Evolutionary conservation across 2,329 filamentous ascomycete genomes (phyloP).

Genomic region (Pyricularia sp.): DNA sequence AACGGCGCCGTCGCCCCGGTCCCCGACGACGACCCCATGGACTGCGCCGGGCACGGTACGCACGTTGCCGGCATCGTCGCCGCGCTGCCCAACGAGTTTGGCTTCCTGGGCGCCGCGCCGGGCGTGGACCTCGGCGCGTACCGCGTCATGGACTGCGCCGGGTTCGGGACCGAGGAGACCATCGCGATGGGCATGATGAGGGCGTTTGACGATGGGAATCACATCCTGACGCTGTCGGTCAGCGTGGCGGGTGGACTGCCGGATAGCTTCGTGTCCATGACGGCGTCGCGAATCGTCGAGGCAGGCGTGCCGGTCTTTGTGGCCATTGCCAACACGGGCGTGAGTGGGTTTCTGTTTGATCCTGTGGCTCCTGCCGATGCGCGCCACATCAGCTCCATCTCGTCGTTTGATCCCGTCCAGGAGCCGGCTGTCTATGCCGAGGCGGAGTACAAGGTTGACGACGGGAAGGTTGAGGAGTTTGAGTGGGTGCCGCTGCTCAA

Average conservation of each 20-base stretch:
- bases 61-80: conserved; percentile 18
- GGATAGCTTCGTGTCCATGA: conserved; percentile 23
- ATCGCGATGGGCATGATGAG: conserved; percentile 24
- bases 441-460: background rate
- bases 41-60: conserved; percentile 15
- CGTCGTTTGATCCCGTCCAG: background rate
- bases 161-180: conserved; percentile 16
- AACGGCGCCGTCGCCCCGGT: background rate
- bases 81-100: conserved; percentile 8
- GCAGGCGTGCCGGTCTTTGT: conserved; percentile 26
- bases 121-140: conserved; percentile 14
- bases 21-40: conserved; percentile 15
- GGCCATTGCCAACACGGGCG: conserved; percentile 8
- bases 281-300: conserved; percentile 28
- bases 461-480: background rate
- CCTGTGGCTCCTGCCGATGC: background rate
- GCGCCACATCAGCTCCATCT: background rate
- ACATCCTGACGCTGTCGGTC: conserved; percentile 26
- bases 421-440: background rate
- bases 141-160: conserved; percentile 14
- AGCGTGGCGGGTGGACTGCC: conserved; percentile 12
- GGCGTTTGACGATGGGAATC: conserved; percentile 25
- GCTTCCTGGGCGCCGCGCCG: conserved; percentile 16
- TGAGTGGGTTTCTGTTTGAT: conserved; percentile 14
- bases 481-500: background rate